These are phyloP conservation scores for Microbotryum silenes-acaulis DNA, from an alignment of 1,284 basidiomycete species.

Conservation along the genomic window DNA sequence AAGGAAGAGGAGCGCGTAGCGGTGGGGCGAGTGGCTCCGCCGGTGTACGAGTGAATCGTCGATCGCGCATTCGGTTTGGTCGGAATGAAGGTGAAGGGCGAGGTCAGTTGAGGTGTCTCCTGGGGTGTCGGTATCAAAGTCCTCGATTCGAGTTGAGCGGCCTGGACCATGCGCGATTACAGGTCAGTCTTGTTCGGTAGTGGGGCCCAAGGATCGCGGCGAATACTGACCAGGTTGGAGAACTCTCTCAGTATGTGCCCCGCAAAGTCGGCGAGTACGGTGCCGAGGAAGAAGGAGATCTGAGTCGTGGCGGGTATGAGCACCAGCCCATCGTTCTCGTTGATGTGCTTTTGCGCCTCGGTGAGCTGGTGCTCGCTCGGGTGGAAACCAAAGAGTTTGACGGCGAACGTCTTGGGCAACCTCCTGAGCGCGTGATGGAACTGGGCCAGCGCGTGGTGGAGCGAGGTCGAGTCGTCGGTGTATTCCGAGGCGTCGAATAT, in stretches of 20 bases:
- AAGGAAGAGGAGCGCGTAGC: slow-evolving; percentile 43
- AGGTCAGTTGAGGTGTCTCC: slow-evolving; percentile 9
- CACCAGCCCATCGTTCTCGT: slow-evolving; percentile 57
- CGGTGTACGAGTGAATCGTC: slow-evolving; percentile 45
- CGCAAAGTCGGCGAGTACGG: slow-evolving; percentile 74
- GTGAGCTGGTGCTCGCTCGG: slow-evolving; percentile 70
- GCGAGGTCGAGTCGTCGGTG: not conserved
- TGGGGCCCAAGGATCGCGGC: not conserved
- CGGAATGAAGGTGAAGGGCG: slow-evolving; percentile 19
- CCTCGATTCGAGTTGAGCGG: slow-evolving; percentile 32
- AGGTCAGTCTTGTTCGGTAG: too few relatives aligned
- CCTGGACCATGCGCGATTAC: slow-evolving; percentile 5
- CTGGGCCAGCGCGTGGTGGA: slow-evolving; percentile 12
- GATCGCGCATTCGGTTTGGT: slow-evolving; percentile 7
- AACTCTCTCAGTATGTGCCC: slow-evolving; percentile 76
- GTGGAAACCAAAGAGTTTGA: slow-evolving; percentile 57
- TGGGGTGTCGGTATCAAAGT: slow-evolving; percentile 36
- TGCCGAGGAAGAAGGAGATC: slow-evolving; percentile 64
- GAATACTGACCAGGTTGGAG: slow-evolving; percentile 51
- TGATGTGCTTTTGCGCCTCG: slow-evolving; percentile 48
- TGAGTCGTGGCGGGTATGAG: slow-evolving; percentile 70
- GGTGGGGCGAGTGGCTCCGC: slow-evolving; percentile 31
- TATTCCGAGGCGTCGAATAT: slow-evolving; percentile 55
- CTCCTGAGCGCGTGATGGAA: slow-evolving; percentile 36
- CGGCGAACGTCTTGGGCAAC: slow-evolving; percentile 41